These are phyloP conservation scores for Larix kaempferi DNA, from an alignment of 75 land plant species.

Conservation along the genomic window DNA sequence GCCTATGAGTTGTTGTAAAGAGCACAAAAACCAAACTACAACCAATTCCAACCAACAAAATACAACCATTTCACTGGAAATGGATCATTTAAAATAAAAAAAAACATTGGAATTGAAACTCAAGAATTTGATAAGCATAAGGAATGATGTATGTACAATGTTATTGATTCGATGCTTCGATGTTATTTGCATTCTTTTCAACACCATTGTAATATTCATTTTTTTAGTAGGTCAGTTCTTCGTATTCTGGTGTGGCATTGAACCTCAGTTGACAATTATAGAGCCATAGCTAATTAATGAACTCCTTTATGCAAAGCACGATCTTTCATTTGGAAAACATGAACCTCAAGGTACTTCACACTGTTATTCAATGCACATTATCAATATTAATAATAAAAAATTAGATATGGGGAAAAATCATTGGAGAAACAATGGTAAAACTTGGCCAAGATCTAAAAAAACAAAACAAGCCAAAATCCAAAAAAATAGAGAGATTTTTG, in stretches of 20 bases:
- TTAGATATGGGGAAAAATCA: too few relatives aligned
- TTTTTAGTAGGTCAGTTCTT: conserved; percentile 13
- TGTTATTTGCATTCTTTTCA: too few relatives aligned
- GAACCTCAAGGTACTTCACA: conserved; percentile 21
- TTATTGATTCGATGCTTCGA: too few relatives aligned
- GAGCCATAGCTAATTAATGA: conserved; percentile 37
- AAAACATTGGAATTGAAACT: not conserved
- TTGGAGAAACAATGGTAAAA: too few relatives aligned
- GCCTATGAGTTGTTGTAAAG: too few relatives aligned
- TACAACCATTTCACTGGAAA: too few relatives aligned
- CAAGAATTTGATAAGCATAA: not conserved
- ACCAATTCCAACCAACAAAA: too few relatives aligned
- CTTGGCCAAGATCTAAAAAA: too few relatives aligned
- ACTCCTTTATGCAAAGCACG: conserved; percentile 11
- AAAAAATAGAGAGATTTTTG: not conserved
- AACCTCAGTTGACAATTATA: conserved; percentile 13
- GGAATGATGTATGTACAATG: not conserved
- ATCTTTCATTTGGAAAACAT: conserved; percentile 12
- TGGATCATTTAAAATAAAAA: not conserved
- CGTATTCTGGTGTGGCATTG: conserved; percentile 16
- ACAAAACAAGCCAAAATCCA: not conserved
- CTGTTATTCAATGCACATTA: too few relatives aligned
- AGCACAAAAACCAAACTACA: too few relatives aligned
- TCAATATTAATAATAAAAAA: too few relatives aligned
- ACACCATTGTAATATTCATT: not conserved